Evolutionary conservation across 768 basidiomycete species (phyloP).

Genomic region (Lepiota brunneoincarnata): DNA sequence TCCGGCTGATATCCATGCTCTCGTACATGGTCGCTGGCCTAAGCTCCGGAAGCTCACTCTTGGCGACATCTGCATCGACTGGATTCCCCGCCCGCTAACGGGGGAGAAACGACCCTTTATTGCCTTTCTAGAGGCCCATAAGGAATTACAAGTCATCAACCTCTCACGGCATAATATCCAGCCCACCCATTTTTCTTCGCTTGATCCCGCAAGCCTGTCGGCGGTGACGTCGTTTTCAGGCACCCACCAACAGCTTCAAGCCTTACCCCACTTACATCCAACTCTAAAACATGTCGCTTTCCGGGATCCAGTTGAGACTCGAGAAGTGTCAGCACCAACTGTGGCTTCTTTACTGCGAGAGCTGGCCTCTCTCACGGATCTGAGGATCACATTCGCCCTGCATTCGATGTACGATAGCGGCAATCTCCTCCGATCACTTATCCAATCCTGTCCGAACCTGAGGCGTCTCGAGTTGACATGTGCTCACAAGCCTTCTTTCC

Average conservation of each 20-base stretch:
- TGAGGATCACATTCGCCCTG: conserved; percentile 65
- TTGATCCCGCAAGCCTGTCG: conserved; percentile 43
- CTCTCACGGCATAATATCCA: conserved; percentile 54
- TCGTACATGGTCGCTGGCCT: conserved; percentile 68
- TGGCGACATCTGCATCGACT: conserved; percentile 66
- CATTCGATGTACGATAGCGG: conserved; percentile 76
- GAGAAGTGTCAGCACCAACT: conserved; percentile 63
- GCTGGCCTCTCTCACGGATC: conserved; percentile 50
- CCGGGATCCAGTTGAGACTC: conserved; percentile 63
- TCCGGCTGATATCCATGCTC: conserved; percentile 51
- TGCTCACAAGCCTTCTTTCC: conserved; percentile 68
- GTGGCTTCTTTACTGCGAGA: conserved; percentile 59
- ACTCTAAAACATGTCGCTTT: conserved; percentile 57
- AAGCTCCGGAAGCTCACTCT: conserved; percentile 55
- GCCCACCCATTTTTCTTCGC: conserved; percentile 47
- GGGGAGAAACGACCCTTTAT: conserved; percentile 58
- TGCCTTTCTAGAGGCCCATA: conserved; percentile 66
- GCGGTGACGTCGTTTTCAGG: conserved; percentile 62
- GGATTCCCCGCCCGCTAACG: conserved; percentile 35
- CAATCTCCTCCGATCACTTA: conserved; percentile 64
- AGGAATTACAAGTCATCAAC: conserved; percentile 44
- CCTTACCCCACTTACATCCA: conserved; percentile 47
- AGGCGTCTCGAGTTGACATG: conserved; percentile 64
- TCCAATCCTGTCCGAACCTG: conserved; percentile 63
- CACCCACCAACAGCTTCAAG: conserved; percentile 64